Evolutionary conservation across 2,329 filamentous ascomycete genomes (phyloP).

Genomic region (Orbilia oligospora): DNA sequence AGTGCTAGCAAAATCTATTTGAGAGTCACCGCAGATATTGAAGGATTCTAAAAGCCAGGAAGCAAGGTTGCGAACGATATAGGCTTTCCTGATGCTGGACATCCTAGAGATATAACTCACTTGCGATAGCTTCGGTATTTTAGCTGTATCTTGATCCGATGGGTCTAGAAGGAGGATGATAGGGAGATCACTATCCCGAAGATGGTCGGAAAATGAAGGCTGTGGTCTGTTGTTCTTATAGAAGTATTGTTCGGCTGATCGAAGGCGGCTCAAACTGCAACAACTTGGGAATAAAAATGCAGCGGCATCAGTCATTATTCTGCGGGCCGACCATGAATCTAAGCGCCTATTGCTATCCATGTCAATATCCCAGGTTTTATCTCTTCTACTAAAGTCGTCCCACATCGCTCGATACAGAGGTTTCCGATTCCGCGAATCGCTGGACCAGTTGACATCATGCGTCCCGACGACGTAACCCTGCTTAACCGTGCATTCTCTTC

Average conservation of each 20-base stretch:
- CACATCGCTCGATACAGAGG: neutral
- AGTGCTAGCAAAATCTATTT: neutral
- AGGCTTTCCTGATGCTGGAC: neutral
- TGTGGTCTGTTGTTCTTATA: neutral
- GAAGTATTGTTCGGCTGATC: neutral
- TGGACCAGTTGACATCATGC: neutral
- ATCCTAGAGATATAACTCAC: neutral
- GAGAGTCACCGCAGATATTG: neutral
- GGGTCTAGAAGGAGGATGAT: neutral
- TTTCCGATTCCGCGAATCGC: no score
- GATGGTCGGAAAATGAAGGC: neutral
- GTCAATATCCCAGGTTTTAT: neutral
- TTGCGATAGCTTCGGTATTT: neutral
- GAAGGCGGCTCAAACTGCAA: neutral
- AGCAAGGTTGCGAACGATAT: neutral
- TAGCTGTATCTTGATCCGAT: neutral
- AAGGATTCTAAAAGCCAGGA: neutral
- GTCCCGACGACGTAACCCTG: neutral
- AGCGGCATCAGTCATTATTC: neutral
- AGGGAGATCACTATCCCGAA: no score
- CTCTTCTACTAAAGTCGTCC: neutral
- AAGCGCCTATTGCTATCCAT: neutral
- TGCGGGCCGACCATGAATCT: neutral
- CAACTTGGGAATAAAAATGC: neutral
- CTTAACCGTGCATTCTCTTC: neutral